Evolutionary conservation across 1,139 yeast species (phyloP).

Genomic region (Saccharomycopsis hybrid): DNA sequence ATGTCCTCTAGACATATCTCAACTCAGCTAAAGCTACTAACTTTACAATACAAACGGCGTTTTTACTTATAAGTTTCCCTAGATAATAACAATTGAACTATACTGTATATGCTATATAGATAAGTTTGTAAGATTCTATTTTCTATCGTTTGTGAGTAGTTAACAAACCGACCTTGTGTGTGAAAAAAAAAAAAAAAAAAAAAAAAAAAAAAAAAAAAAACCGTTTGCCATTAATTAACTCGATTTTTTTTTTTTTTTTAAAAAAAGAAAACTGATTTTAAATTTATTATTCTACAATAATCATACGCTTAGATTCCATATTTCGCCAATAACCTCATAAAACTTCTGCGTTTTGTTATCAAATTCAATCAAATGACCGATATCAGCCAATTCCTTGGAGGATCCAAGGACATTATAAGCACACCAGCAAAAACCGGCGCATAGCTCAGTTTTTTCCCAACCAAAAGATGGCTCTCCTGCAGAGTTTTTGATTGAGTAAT

Average conservation of each 20-base stretch:
- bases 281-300: too few species aligned
- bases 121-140: too few species aligned
- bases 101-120: too few species aligned
- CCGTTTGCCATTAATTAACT: neutral
- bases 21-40: too few species aligned
- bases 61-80: too few species aligned
- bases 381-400: slow-evolving; percentile 22
- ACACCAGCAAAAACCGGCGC: slow-evolving; percentile 40
- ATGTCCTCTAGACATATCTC: too few species aligned
- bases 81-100: too few species aligned
- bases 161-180: neutral
- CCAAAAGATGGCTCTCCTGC: slow-evolving; percentile 30
- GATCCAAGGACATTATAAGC: slow-evolving; percentile 40
- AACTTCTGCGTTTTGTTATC: slow-evolving; percentile 19
- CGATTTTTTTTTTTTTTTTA: neutral
- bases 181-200: too few species aligned
- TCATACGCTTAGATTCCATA: slow-evolving; percentile 23
- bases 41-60: too few species aligned
- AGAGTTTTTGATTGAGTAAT: slow-evolving; percentile 26
- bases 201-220: neutral
- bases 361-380: slow-evolving; percentile 24
- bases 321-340: slow-evolving; percentile 26
- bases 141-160: too few species aligned
- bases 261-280: too few species aligned
- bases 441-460: slow-evolving; percentile 30